Evolutionary conservation across 345 rosid genomes (phyloP).

Genomic region (Euphorbia lathyris): DNA sequence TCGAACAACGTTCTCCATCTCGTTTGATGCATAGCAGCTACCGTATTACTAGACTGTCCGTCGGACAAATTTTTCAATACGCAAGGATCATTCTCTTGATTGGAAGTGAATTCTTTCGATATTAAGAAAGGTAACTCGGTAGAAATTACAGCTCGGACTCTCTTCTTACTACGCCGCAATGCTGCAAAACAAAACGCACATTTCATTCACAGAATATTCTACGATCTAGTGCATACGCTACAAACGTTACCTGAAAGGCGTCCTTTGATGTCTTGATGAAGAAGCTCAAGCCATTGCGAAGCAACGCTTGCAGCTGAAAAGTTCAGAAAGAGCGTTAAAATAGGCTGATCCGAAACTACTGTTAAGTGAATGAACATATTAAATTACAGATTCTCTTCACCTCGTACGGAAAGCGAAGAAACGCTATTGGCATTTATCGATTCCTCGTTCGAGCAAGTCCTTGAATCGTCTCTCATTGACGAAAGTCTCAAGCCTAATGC

Average conservation of each 20-base stretch:
- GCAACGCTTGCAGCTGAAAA: constrained; percentile 86
- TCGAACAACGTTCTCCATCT: constrained; percentile 70
- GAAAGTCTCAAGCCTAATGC: constrained; percentile 48
- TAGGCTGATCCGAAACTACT: constrained; percentile 13
- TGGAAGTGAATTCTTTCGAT: constrained; percentile 59
- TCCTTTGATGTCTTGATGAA: constrained; percentile 88
- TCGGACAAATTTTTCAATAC: constrained; percentile 27
- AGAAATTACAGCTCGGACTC: constrained; percentile 64
- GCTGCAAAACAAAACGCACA: constrained; percentile 45
- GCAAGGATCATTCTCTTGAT: constrained; percentile 38
- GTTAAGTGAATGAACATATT: neutral
- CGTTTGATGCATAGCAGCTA: constrained; percentile 49
- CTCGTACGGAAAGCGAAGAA: constrained; percentile 65
- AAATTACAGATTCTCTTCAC: constrained; percentile 17
- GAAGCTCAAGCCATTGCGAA: constrained; percentile 91
- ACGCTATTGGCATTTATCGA: constrained; percentile 37
- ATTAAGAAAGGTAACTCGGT: constrained; percentile 79
- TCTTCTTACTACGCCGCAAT: constrained; percentile 81
- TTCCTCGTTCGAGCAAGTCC: constrained; percentile 45
- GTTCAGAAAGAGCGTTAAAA: neutral
- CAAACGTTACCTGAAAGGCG: constrained; percentile 66
- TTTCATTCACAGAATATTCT: constrained; percentile 11
- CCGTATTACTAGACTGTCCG: constrained; percentile 30
- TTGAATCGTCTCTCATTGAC: constrained; percentile 41
- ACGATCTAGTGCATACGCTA: neutral